A percentile compares a stretch with the other conserved stretches of the same genome.
These are phyloP conservation scores for Chlamydomonas eustigma DNA, from an alignment of 139 green algal species.

Conservation along the genomic window DNA sequence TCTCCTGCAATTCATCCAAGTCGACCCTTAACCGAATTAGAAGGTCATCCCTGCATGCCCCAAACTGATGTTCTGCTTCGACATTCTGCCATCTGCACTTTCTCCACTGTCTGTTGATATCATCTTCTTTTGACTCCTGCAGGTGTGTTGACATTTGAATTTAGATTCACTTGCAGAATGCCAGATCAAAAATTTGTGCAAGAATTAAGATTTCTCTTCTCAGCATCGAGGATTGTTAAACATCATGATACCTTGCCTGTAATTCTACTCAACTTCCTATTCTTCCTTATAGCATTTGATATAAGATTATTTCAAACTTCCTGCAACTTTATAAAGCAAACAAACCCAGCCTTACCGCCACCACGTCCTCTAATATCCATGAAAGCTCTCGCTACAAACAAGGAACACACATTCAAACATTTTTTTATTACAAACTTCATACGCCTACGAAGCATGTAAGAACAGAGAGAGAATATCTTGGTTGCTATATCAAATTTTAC, in stretches of 20 bases:
- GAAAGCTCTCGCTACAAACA: background rate
- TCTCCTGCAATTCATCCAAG: too few species aligned
- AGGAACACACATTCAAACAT: background rate
- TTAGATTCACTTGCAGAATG: too few species aligned
- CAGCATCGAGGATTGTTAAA: background rate
- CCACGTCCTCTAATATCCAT: conserved; percentile 5
- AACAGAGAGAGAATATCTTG: background rate
- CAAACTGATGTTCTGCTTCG: too few species aligned
- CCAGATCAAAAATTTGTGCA: background rate
- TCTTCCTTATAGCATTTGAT: background rate
- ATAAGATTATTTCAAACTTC: background rate
- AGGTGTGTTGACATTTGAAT: too few species aligned
- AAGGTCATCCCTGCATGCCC: too few species aligned
- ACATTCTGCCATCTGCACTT: too few species aligned
- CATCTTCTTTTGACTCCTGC: too few species aligned
- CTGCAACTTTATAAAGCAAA: background rate
- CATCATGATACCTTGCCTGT: background rate
- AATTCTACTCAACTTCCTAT: background rate
- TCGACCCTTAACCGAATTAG: too few species aligned
- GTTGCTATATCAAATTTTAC: too few species aligned
- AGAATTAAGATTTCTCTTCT: background rate
- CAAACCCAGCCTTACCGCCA: background rate
- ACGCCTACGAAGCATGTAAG: background rate
- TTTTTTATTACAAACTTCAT: background rate
- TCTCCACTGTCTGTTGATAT: too few species aligned